Evolutionary conservation across 176 grass and related monocot species (phyloP).

Genomic region (Bonia amplexicaulis): DNA sequence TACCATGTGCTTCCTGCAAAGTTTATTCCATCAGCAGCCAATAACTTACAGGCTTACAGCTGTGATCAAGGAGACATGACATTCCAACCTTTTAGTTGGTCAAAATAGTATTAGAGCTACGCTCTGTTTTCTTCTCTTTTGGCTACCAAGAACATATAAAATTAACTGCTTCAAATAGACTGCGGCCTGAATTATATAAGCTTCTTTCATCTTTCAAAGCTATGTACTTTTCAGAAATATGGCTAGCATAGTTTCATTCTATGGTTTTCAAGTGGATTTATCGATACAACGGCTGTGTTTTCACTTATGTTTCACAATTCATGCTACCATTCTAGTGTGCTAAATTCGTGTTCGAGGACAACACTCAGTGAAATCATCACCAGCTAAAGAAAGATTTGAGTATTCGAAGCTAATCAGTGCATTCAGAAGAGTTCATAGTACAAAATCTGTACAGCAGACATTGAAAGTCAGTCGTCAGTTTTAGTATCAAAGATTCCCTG

Average conservation of each 20-base stretch:
- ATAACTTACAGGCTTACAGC: background rate
- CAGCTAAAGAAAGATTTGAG: no score
- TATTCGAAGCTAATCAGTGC: no score
- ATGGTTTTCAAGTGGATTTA: background rate
- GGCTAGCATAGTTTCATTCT: background rate
- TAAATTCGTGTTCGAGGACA: background rate
- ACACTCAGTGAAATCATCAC: no score
- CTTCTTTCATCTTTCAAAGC: background rate
- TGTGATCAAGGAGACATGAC: conserved; percentile 19
- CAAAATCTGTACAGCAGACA: no score
- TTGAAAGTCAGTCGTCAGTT: no score
- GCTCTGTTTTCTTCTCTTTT: background rate
- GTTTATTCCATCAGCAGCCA: background rate
- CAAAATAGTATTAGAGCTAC: background rate
- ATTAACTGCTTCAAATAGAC: background rate
- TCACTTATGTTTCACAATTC: background rate
- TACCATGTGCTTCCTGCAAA: conserved; percentile 19
- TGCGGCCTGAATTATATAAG: background rate
- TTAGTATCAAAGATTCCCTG: no score
- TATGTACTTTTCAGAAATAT: background rate
- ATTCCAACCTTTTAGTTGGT: conserved; percentile 1
- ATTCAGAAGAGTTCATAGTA: no score
- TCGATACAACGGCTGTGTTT: background rate
- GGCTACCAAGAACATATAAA: background rate
- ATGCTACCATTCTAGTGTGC: background rate